Conservation (phyloP, 1,139 yeast species). For the Taiozyma sp. region DNA sequence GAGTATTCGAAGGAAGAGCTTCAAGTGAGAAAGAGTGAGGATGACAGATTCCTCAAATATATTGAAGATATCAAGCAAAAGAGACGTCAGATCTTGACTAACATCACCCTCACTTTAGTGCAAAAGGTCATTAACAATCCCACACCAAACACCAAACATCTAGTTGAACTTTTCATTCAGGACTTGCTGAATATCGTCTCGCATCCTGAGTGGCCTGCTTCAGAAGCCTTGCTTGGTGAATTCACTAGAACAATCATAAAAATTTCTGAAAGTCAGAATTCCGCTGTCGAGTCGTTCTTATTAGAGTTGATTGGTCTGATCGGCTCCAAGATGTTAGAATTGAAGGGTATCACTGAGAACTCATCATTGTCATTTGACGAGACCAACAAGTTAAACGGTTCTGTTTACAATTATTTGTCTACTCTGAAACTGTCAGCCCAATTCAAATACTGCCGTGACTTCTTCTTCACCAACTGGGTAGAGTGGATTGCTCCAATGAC, state of each 20-base stretch:
- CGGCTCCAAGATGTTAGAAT: slow-evolving; percentile 43
- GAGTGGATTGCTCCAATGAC: not conserved
- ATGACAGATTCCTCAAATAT: slow-evolving; percentile 7
- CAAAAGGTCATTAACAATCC: slow-evolving; percentile 35
- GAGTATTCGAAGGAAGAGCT: slow-evolving; percentile 10
- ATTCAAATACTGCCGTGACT: slow-evolving; percentile 3
- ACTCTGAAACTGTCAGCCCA: not conserved
- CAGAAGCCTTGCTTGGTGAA: slow-evolving; percentile 43
- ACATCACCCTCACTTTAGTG: slow-evolving; percentile 37
- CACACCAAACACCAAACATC: slow-evolving; percentile 35
- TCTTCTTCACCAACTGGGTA: slow-evolving; percentile 15
- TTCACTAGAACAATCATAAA: slow-evolving; percentile 38
- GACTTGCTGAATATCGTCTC: slow-evolving; percentile 49
- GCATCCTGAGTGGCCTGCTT: slow-evolving; percentile 58
- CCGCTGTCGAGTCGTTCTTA: slow-evolving; percentile 42
- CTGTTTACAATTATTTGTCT: slow-evolving; percentile 3
- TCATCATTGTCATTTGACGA: slow-evolving; percentile 14
- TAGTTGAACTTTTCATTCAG: slow-evolving; percentile 47
- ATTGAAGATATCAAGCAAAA: slow-evolving; percentile 6
- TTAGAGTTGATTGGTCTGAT: slow-evolving; percentile 54
- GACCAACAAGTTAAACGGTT: slow-evolving; percentile 7
- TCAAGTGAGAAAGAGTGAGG: slow-evolving; percentile 12
- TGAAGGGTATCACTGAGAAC: slow-evolving; percentile 24
- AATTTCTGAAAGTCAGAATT: slow-evolving; percentile 33
- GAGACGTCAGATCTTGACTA: slow-evolving; percentile 18